Evolutionary conservation across 2,329 filamentous ascomycete species (phyloP).

Genomic region (Monosporascus sp.): DNA sequence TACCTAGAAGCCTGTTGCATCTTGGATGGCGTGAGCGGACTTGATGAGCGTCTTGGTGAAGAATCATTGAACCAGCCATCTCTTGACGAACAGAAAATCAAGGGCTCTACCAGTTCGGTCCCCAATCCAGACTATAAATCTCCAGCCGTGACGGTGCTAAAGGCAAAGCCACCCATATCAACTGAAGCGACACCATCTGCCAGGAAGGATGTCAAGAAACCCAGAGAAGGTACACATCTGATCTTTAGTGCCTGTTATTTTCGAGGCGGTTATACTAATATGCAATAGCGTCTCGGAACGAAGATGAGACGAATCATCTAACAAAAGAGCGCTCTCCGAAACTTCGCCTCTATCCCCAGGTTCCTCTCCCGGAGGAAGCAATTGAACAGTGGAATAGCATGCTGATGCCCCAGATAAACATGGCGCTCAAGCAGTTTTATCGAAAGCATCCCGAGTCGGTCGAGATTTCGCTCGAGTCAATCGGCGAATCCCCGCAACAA

Average conservation of each 20-base stretch:
- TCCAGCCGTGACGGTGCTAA: conserved; percentile 1
- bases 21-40: conserved; percentile 52
- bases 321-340: conserved; percentile 32
- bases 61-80: conserved; percentile 28
- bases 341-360: conserved; percentile 55
- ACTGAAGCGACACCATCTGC: conserved; percentile 7
- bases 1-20: conserved; percentile 60
- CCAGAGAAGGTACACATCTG: conserved; percentile 8
- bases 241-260: not conserved
- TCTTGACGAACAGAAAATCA: conserved; percentile 2
- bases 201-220: conserved; percentile 5
- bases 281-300: conserved; percentile 7
- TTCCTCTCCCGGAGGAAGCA: conserved; percentile 53
- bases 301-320: conserved; percentile 7
- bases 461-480: conserved; percentile 71
- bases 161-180: conserved; percentile 6
- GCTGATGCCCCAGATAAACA: conserved; percentile 69
- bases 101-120: conserved; percentile 5
- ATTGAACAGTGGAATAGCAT: conserved; percentile 68
- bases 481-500: conserved; percentile 63
- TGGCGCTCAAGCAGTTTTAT: conserved; percentile 65
- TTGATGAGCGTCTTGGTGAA: conserved; percentile 49
- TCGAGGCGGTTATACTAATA: conserved; percentile 10
- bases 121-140: conserved; percentile 13
- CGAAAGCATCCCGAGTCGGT: conserved; percentile 71